Conservation (phyloP, 345 rosid species). For the Draba incana region DNA sequence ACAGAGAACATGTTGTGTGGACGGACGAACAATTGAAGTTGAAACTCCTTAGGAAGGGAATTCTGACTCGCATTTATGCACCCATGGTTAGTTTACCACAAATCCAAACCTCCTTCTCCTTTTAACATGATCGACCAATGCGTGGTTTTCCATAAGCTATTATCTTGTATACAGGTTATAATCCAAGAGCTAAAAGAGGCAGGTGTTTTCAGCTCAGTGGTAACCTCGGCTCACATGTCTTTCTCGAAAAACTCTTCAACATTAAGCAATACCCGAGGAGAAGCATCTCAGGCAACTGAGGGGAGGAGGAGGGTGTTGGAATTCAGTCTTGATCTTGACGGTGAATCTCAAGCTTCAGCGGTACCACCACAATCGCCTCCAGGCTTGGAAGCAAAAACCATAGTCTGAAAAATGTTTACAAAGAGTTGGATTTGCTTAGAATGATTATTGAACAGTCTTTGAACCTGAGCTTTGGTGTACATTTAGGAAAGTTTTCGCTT, state of each 20-base stretch:
- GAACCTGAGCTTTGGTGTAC: slow-evolving; percentile 40
- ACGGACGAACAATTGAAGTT: slow-evolving; percentile 56
- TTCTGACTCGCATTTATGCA: slow-evolving; percentile 74
- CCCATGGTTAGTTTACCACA: slow-evolving; percentile 69
- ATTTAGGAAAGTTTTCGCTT: slow-evolving; percentile 27
- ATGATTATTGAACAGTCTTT: background rate
- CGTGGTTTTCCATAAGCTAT: slow-evolving; percentile 34
- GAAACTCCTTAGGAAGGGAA: slow-evolving; percentile 76
- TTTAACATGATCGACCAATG: slow-evolving; percentile 1
- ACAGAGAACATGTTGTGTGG: slow-evolving; percentile 81
- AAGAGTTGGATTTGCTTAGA: slow-evolving; percentile 9
- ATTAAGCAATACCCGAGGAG: slow-evolving; percentile 27
- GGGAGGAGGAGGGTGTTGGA: slow-evolving; percentile 38
- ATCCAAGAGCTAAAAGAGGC: slow-evolving; percentile 81
- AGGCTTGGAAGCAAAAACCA: slow-evolving; percentile 33
- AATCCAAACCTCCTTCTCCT: background rate
- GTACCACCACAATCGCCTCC: slow-evolving; percentile 42
- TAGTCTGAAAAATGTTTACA: slow-evolving; percentile 10
- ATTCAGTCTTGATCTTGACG: slow-evolving; percentile 21
- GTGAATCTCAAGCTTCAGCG: slow-evolving; percentile 29
- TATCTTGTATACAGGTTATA: slow-evolving; percentile 54
- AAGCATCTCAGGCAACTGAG: slow-evolving; percentile 32
- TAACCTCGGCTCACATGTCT: slow-evolving; percentile 43
- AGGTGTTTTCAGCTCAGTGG: slow-evolving; percentile 64
- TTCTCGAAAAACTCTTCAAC: slow-evolving; percentile 26